Conservation (phyloP, 352 stramenopile genomes). For the Phytophthora citrophthora region DNA sequence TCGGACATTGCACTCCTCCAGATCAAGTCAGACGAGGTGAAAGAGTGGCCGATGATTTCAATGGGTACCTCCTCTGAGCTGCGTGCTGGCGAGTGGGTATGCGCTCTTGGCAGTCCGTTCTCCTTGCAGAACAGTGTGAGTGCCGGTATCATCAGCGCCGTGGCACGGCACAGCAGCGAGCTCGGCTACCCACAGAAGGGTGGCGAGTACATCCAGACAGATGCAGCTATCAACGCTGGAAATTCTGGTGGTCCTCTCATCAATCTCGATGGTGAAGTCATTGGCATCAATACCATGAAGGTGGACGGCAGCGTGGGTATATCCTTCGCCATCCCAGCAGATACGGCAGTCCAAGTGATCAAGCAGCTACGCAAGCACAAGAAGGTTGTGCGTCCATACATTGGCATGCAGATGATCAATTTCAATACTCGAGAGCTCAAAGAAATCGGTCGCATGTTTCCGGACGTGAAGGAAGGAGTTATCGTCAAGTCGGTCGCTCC, state of each 20-base stretch:
- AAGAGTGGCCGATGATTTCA: constrained; percentile 73
- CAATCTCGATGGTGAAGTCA: constrained; percentile 93
- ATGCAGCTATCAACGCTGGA: constrained; percentile 93
- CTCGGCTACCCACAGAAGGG: constrained; percentile 82
- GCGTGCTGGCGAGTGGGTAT: constrained; percentile 92
- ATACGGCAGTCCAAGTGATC: constrained; percentile 91
- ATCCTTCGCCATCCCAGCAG: constrained; percentile 94
- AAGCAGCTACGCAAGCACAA: constrained; percentile 88
- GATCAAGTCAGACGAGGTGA: constrained; percentile 63
- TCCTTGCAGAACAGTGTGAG: constrained; percentile 93
- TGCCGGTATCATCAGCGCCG: constrained; percentile 91
- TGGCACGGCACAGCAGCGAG: constrained; percentile 89
- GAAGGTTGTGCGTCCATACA: constrained; percentile 90
- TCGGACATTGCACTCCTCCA: constrained; percentile 93
- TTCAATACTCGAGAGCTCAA: constrained; percentile 74
- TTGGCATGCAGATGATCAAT: constrained; percentile 93
- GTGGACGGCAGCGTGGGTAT: constrained; percentile 91
- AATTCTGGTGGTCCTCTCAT: constrained; percentile 95
- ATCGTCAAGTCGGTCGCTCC: constrained; percentile 84
- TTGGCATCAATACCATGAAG: constrained; percentile 96
- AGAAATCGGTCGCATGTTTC: constrained; percentile 74
- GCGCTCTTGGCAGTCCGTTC: constrained; percentile 92
- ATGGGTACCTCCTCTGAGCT: constrained; percentile 79
- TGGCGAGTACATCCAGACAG: constrained; percentile 94
- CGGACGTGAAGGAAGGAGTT: constrained; percentile 79